Evolutionary conservation across 768 basidiomycete genomes (phyloP).

Genomic region (Crepidotus variabilis): DNA sequence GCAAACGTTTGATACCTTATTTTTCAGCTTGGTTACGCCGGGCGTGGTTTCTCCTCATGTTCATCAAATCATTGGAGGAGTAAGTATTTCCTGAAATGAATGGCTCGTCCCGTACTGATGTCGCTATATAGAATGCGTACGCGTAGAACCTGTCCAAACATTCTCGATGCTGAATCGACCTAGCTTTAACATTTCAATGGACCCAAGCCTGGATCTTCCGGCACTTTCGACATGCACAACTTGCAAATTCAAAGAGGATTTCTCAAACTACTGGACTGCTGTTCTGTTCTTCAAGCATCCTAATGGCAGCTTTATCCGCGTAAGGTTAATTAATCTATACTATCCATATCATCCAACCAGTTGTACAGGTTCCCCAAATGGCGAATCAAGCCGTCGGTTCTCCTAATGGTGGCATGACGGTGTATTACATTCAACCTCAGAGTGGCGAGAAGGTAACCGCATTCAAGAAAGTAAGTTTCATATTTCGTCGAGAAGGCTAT

Average conservation of each 20-base stretch:
- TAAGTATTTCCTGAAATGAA: background rate
- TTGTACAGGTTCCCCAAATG: conserved; percentile 6
- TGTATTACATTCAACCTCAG: conserved; percentile 18
- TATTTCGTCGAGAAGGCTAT: background rate
- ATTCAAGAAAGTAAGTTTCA: background rate
- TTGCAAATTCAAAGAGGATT: no score
- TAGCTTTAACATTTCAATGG: conserved; percentile 19
- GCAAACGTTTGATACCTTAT: background rate
- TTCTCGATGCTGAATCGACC: no score
- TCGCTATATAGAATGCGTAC: conserved; percentile 11
- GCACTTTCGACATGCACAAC: conserved; percentile 16
- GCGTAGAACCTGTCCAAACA: background rate
- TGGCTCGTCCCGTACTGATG: background rate
- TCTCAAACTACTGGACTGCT: no score
- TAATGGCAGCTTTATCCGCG: conserved; percentile 17
- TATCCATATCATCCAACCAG: background rate
- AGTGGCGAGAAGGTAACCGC: conserved; percentile 1
- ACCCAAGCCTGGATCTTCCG: conserved; percentile 12
- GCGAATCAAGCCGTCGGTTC: conserved; percentile 16
- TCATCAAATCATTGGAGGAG: no score
- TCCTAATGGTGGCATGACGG: conserved; percentile 19
- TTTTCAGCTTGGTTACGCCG: conserved; percentile 12
- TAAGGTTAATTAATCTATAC: background rate
- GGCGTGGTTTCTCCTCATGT: conserved; percentile 15
- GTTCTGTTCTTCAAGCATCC: conserved; percentile 19